Conservation (phyloP, 2,329 filamentous ascomycete species). For the Tolypocladium endophyticum region DNA sequence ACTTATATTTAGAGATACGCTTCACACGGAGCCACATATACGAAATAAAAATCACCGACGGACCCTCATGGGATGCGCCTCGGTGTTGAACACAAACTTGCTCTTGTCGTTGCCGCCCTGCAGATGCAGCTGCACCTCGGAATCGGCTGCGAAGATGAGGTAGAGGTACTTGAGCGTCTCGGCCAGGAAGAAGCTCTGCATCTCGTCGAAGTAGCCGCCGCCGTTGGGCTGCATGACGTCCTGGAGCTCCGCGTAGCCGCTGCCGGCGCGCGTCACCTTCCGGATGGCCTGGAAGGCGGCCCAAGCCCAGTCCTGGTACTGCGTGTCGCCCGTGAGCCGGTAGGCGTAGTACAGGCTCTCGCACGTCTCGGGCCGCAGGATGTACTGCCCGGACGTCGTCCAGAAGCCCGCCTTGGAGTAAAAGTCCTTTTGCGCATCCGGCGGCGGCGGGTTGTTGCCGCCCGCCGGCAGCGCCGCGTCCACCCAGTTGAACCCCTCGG, state of each 20-base stretch:
- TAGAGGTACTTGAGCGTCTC: conserved; percentile 82
- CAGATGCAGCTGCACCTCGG: conserved; percentile 41
- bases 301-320: conserved; percentile 81
- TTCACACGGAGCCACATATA: neutral
- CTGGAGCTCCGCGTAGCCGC: conserved; percentile 54
- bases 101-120: conserved; percentile 30
- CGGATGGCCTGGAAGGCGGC: conserved; percentile 63
- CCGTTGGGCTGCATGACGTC: conserved; percentile 57
- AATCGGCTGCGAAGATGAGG: conserved; percentile 56
- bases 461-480: conserved; percentile 25
- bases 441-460: conserved; percentile 29
- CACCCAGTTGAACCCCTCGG: conserved; percentile 59
- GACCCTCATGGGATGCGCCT: conserved; percentile 31
- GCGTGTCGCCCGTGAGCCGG: conserved; percentile 61
- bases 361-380: conserved; percentile 69
- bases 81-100: conserved; percentile 39
- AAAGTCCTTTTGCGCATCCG: conserved; percentile 41
- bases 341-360: conserved; percentile 85
- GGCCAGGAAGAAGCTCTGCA: conserved; percentile 83
- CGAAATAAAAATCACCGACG: conserved; percentile 2
- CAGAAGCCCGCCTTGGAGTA: conserved; percentile 63
- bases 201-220: conserved; percentile 54
- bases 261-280: conserved; percentile 48
- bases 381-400: conserved; percentile 49
- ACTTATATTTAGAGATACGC: neutral